A percentile compares a stretch with the other conserved stretches of the same genome.
Evolutionary conservation across 371 early-diverging fungal species (phyloP).

Genomic region (Circinella umbellata): DNA sequence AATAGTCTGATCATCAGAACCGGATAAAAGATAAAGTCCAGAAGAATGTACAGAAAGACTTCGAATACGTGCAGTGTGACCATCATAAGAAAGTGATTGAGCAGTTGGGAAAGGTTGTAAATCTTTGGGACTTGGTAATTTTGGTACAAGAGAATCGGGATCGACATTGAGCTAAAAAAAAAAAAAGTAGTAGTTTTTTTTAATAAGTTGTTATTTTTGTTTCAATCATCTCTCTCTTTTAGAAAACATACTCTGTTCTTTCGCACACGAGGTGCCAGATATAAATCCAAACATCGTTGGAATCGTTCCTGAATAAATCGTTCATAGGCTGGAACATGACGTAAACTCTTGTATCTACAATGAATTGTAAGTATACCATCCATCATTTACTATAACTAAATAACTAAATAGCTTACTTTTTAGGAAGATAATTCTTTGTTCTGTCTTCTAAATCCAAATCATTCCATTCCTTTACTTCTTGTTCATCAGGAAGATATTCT

Average conservation of each 20-base stretch:
- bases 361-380: neutral
- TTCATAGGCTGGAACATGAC: constrained; percentile 87
- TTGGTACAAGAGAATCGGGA: constrained; percentile 92
- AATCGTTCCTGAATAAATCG: constrained; percentile 93
- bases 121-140: constrained; percentile 95
- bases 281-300: constrained; percentile 95
- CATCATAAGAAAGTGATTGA: constrained; percentile 78
- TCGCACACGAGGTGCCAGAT: constrained; percentile 91
- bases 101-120: constrained; percentile 93
- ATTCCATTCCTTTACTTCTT: constrained; percentile 83
- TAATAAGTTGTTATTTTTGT: neutral
- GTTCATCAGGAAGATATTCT: constrained; percentile 89
- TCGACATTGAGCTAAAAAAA: constrained; percentile 75
- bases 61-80: constrained; percentile 85
- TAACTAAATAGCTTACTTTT: too few relatives aligned
- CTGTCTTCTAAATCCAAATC: constrained; percentile 81
- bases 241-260: constrained; percentile 70
- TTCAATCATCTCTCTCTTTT: neutral
- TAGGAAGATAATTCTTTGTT: constrained; percentile 82
- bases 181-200: neutral
- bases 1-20: constrained; percentile 87
- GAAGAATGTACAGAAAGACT: constrained; percentile 86
- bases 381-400: too few relatives aligned
- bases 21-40: constrained; percentile 89
- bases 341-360: constrained; percentile 64